Percentiles rank a stretch among this genome's conserved stretches.
Evolutionary conservation across 345 rosid genomes (phyloP).

Genomic region (Turnera subulata): DNA sequence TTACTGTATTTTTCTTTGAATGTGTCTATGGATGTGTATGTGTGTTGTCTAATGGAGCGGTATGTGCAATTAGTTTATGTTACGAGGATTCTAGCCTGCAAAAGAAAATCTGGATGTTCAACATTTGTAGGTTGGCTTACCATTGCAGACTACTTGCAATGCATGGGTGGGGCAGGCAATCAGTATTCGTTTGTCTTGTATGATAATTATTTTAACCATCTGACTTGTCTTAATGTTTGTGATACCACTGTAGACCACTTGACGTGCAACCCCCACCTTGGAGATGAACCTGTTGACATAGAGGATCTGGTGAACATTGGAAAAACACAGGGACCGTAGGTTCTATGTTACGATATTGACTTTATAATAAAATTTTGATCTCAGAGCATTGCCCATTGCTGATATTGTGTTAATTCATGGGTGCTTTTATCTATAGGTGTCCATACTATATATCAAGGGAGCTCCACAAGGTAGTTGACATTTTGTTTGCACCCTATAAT

Average conservation of each 20-base stretch:
- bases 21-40: not conserved
- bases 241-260: constrained; percentile 49
- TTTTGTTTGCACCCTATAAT: constrained; percentile 89
- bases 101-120: too few relatives aligned
- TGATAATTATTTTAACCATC: not conserved
- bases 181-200: not conserved
- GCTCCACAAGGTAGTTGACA: constrained; percentile 80
- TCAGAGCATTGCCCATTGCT: not conserved
- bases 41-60: too few relatives aligned
- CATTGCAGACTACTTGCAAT: too few relatives aligned
- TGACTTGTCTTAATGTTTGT: constrained; percentile 10
- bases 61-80: too few relatives aligned
- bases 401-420: constrained; percentile 14
- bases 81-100: too few relatives aligned
- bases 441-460: constrained; percentile 83
- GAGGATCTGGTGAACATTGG: constrained; percentile 92
- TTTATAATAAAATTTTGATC: constrained; percentile 17
- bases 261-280: constrained; percentile 65
- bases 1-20: not conserved
- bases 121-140: too few relatives aligned
- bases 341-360: constrained; percentile 1
- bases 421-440: constrained; percentile 51
- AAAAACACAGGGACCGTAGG: constrained; percentile 73
- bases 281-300: constrained; percentile 87
- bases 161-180: not conserved